Evolutionary conservation across 805 yeast genomes (phyloP).

Genomic region (Cyberlindnera mississippiensis): DNA sequence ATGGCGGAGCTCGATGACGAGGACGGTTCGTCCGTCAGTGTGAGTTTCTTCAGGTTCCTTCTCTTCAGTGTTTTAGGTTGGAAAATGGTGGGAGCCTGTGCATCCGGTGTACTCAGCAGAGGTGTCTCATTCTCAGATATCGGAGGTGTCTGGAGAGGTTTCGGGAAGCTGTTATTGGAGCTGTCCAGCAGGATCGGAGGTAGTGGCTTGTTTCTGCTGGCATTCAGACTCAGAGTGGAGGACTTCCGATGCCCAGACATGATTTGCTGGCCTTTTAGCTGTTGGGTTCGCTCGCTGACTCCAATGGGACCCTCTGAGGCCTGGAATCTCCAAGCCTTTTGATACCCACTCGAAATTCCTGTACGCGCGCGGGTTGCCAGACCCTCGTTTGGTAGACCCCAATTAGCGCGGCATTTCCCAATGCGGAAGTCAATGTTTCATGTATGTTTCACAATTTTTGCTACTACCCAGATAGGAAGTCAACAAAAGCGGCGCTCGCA

Average conservation of each 20-base stretch:
- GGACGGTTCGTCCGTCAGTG: conserved; percentile 30
- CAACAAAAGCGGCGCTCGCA: not conserved
- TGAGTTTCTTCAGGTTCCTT: conserved; percentile 55
- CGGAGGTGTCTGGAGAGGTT: conserved; percentile 9
- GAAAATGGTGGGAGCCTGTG: conserved; percentile 21
- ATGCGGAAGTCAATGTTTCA: not conserved
- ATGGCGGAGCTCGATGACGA: not conserved
- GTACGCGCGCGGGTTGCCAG: not conserved
- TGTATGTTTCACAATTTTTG: not conserved
- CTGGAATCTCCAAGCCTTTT: not conserved
- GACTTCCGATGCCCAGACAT: conserved; percentile 22
- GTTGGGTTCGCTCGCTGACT: not conserved
- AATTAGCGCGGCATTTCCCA: not conserved
- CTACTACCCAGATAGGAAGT: conserved; percentile 1
- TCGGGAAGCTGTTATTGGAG: conserved; percentile 1
- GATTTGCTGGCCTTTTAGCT: not conserved
- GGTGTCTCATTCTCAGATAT: conserved; percentile 1
- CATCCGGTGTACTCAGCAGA: not conserved
- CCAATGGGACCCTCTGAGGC: not conserved
- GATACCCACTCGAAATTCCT: not conserved
- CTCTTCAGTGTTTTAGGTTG: conserved; percentile 49
- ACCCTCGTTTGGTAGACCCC: not conserved
- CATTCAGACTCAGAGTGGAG: conserved; percentile 24
- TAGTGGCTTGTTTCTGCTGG: conserved; percentile 27
- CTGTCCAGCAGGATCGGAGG: conserved; percentile 25